Percentiles rank a stretch among this genome's conserved stretches.
phyloP scores from a whole-genome alignment of 495 filamentous ascomycete species.

The Pseudoneurospora amorphoporcata region DNA sequence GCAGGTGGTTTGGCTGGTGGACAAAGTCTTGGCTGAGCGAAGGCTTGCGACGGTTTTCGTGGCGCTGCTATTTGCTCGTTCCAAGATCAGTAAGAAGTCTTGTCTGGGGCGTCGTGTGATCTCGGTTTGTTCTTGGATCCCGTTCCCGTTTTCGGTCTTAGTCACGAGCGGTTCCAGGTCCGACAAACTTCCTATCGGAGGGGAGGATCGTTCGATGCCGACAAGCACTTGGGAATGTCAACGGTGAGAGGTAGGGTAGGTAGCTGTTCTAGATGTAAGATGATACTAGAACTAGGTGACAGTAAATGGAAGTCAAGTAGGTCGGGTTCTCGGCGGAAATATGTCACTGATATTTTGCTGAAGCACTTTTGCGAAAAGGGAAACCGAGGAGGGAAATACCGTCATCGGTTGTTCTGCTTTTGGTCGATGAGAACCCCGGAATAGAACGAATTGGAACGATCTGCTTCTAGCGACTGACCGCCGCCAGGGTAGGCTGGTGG shows the following conservation, averaged over 20 bases:
- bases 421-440: not conserved
- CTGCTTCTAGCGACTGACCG: not conserved
- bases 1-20: not conserved
- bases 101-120: not conserved
- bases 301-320: not conserved
- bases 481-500: not conserved
- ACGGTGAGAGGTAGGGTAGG: not conserved
- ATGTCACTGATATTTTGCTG: not conserved
- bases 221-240: not conserved
- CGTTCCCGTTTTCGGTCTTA: not conserved
- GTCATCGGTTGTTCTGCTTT: not conserved
- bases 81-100: not conserved
- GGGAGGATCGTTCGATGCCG: not conserved
- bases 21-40: not conserved
- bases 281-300: not conserved
- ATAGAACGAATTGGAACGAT: not conserved
- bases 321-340: not conserved
- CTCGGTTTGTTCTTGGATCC: not conserved
- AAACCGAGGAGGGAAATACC: not conserved
- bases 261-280: not conserved
- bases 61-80: not conserved
- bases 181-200: not conserved
- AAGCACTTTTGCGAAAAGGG: not conserved
- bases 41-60: not conserved
- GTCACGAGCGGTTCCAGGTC: not conserved